A percentile compares a stretch with the other conserved stretches of the same genome.
These are phyloP conservation scores for Dioszegia aurantiaca DNA, from an alignment of 768 basidiomycete species.

Conservation along the genomic window DNA sequence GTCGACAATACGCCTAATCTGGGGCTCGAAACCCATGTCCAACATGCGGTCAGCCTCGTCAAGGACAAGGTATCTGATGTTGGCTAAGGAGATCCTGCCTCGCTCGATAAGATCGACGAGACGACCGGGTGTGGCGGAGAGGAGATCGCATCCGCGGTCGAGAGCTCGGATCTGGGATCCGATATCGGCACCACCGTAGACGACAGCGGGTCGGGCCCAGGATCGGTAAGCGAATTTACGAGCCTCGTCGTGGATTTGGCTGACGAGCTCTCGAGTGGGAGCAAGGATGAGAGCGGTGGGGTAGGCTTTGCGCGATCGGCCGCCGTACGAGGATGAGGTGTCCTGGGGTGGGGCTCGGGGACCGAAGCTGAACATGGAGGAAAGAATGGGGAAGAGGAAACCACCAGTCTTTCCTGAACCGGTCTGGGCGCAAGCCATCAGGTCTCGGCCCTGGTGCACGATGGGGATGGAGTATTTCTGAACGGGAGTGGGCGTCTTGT, in stretches of 20 bases:
- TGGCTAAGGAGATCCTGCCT: slow-evolving; percentile 90
- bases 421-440: slow-evolving; percentile 65
- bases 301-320: slow-evolving; percentile 69
- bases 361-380: slow-evolving; percentile 80
- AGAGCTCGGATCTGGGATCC: slow-evolving; percentile 87
- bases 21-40: slow-evolving; percentile 99
- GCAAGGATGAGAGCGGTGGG: slow-evolving; percentile 97
- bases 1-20: slow-evolving; percentile 96
- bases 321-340: slow-evolving; percentile 54
- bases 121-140: slow-evolving; percentile 95
- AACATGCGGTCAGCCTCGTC: slow-evolving; percentile 99
- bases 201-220: slow-evolving; percentile 98
- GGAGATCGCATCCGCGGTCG: slow-evolving; percentile 93
- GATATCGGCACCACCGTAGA: slow-evolving; percentile 98
- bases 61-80: slow-evolving; percentile 95
- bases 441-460: slow-evolving; percentile 68
- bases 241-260: slow-evolving; percentile 98
- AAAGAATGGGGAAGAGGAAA: slow-evolving; percentile 98
- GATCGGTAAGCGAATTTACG: slow-evolving; percentile 98
- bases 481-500: slow-evolving; percentile 93
- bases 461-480: slow-evolving; percentile 99
- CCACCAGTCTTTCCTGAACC: slow-evolving; percentile 99
- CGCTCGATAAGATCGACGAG: slow-evolving; percentile 98
- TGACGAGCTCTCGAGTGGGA: slow-evolving; percentile 96
- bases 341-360: slow-evolving; percentile 66